Base-by-base conservation (phyloP, 2,329 filamentous ascomycete genomes). In the Stachybotrys chlorohalonatus region DNA sequence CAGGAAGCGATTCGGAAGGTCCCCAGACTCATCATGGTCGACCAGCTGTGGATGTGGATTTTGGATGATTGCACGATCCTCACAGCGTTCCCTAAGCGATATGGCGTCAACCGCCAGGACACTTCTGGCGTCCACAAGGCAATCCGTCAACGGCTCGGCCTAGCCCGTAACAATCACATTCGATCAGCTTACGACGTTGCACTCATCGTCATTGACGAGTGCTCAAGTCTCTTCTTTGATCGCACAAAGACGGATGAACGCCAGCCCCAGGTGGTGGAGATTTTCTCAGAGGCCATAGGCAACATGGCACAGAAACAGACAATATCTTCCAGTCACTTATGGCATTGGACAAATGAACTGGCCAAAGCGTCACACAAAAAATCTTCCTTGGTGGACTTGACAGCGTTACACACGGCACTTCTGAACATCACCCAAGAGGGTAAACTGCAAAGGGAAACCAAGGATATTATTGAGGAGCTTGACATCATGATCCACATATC, bases 41-140 rank as follows among this genome's bases (percentile, higher is more conserved):
- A 75, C 45, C 72, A 75, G 52, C 64, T 75, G 0, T 75, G 73
- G 73, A 66, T 75, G 64, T 75, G 71, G 71, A 65, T 75, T 30
- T 56, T 74, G 1, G 72, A 72, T 49, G 65, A 65, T 31, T 47
- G 31, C 60, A 66, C 55, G 54, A 66, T 75, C 30, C 66, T 75
- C 11, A 71, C 71, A 0, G 71, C 63, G 52, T 75, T 74, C 47
- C 71, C 72, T 0, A 70, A 73, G n/a, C 62, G 73, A 3, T 78
- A 73, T 54, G 74, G 75, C 0, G 61, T 66, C 1, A 73, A 74
- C 51, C 72, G 73, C 11, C 62, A 67, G 1, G 72, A 76, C 45
- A 53, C 60, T 1, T 72, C 73, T 0, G 73, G 65, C 0, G 67
- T 76, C 0, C 70, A 77, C 55, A 71, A 74, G 45, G 68, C 68